Percentiles rank a stretch among this genome's conserved stretches.
phyloP scores from a whole-genome alignment of 345 rosid species.

The Lagerstroemia speciosa region DNA sequence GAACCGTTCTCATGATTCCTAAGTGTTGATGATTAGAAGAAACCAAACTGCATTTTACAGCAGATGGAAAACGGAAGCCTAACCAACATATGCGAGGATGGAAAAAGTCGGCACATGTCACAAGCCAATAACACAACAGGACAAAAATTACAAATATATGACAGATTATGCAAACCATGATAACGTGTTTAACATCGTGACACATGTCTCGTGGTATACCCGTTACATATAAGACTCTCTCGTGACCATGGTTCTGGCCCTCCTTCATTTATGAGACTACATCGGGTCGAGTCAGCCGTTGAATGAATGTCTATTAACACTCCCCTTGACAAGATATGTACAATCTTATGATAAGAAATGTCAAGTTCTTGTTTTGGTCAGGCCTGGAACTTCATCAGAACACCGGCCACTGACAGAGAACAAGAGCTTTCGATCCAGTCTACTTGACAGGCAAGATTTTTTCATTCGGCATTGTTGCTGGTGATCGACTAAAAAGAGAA shows the following conservation, averaged over 20 bases:
- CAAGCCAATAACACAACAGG: no score
- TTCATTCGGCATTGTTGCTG: neutral
- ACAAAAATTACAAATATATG: no score
- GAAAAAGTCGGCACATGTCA: no score
- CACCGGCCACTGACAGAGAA: neutral
- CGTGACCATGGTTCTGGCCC: neutral
- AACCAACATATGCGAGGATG: no score
- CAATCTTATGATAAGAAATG: neutral
- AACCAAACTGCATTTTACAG: neutral
- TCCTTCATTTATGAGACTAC: neutral
- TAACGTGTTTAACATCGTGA: no score
- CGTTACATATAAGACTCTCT: no score
- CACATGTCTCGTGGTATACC: no score
- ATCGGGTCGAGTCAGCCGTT: neutral
- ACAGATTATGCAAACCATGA: no score
- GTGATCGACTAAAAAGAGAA: neutral
- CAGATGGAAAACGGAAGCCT: neutral
- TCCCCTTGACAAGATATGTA: neutral
- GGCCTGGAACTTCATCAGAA: neutral
- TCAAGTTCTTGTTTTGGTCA: neutral
- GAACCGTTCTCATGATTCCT: conserved; percentile 5
- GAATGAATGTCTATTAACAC: neutral
- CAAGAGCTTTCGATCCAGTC: neutral
- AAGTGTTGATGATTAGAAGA: conserved; percentile 6
- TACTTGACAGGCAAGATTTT: neutral